Conservation (phyloP, 495 filamentous ascomycete genomes). For the Penicillium goetzii region DNA sequence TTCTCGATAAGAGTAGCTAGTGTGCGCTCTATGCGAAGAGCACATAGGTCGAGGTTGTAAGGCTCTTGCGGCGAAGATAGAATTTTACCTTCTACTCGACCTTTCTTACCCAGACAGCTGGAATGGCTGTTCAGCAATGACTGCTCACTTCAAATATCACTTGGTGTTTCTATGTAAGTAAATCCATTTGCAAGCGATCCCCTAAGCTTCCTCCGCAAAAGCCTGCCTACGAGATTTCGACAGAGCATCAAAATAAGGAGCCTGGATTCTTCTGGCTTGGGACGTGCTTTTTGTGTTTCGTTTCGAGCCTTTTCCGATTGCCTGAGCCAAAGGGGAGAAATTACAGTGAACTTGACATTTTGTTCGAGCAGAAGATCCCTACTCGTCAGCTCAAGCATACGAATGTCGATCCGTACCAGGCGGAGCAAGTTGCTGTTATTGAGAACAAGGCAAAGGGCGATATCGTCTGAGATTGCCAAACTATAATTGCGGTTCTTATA, state of each 20-base stretch:
- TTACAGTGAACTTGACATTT: conserved; percentile 3
- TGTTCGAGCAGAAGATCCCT: background rate
- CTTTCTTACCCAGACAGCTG: no score
- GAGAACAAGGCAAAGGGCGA: background rate
- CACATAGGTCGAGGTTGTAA: no score
- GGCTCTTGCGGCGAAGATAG: no score
- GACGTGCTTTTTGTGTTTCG: conserved; percentile 66
- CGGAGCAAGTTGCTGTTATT: background rate
- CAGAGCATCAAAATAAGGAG: background rate
- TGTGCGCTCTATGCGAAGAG: no score
- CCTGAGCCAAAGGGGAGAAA: conserved; percentile 68
- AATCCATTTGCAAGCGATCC: background rate
- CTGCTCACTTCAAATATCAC: background rate
- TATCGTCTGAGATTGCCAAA: background rate
- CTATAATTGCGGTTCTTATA: background rate
- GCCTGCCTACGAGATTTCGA: background rate
- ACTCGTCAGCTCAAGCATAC: background rate
- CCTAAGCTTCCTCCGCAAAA: background rate
- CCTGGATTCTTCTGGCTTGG: conserved; percentile 74
- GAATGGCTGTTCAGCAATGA: no score
- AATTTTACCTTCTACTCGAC: no score
- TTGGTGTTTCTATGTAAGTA: background rate
- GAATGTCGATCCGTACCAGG: conserved; percentile 2
- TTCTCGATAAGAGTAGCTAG: no score
- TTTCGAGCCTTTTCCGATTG: conserved; percentile 71